These are phyloP conservation scores for Trichophyton mentagrophytes DNA, from an alignment of 2,329 filamentous ascomycete genomes.

Conservation along the genomic window DNA sequence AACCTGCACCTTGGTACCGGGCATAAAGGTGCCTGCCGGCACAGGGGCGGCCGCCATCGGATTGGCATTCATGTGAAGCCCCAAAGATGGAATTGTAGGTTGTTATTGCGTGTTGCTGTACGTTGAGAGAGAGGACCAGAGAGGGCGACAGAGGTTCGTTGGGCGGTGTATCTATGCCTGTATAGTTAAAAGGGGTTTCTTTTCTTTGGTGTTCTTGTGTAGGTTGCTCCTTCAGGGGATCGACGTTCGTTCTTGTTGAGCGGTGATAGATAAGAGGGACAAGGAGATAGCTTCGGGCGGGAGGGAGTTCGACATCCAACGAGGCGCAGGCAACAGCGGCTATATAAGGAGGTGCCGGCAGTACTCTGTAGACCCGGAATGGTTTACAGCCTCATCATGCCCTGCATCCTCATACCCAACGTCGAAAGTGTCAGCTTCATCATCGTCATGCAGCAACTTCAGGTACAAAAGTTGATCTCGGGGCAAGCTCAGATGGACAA, in stretches of 20 bases:
- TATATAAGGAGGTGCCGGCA: background rate
- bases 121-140: background rate
- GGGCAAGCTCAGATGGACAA: conserved; percentile 1
- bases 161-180: background rate
- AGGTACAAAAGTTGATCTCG: background rate
- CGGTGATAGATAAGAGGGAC: background rate
- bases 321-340: background rate
- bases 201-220: background rate
- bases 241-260: background rate
- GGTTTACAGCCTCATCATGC: conserved; percentile 2
- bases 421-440: background rate
- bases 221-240: background rate
- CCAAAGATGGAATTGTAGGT: background rate
- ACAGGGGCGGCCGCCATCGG: conserved; percentile 20
- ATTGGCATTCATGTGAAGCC: conserved; percentile 1
- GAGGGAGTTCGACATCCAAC: background rate
- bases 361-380: background rate
- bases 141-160: background rate
- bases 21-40: conserved; percentile 74
- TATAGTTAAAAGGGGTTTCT: background rate
- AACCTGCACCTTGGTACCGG: conserved; percentile 93
- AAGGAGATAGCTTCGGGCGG: background rate
- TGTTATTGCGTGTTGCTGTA: background rate
- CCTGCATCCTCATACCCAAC: background rate
- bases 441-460: background rate